Evolutionary conservation across 257 asterid species (phyloP).

Genomic region (Scutellaria barbata): DNA sequence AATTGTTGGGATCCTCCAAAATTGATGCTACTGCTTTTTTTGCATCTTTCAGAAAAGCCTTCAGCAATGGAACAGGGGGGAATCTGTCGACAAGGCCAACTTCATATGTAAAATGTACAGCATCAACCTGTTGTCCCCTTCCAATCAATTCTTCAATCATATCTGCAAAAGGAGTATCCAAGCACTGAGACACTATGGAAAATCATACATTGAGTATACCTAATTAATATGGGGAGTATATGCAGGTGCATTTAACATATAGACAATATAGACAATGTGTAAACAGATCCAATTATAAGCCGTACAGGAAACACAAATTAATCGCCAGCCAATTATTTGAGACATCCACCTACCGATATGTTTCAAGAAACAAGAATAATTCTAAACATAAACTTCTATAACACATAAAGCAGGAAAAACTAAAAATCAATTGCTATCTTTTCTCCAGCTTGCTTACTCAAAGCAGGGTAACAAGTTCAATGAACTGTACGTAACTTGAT

Average conservation of each 20-base stretch:
- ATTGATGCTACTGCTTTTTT: conserved; percentile 77
- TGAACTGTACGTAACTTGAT: background rate
- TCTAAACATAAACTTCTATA: background rate
- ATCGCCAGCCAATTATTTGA: background rate
- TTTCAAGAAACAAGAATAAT: conserved; percentile 1
- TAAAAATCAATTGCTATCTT: background rate
- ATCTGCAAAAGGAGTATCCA: conserved; percentile 55
- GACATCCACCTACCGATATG: background rate
- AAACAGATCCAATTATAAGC: too few species aligned
- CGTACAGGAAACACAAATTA: background rate
- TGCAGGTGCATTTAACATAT: background rate
- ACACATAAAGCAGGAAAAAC: background rate
- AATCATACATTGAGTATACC: conserved; percentile 4
- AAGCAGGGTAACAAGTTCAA: background rate
- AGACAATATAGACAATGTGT: background rate
- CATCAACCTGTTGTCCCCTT: conserved; percentile 99
- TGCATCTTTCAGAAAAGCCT: conserved; percentile 93
- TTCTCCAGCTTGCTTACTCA: background rate
- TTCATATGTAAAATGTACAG: conserved; percentile 96
- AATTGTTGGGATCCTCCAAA: conserved; percentile 78
- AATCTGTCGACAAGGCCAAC: conserved; percentile 79
- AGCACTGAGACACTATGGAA: conserved; percentile 46
- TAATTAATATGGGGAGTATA: background rate
- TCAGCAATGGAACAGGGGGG: conserved; percentile 96
- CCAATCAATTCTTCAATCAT: conserved; percentile 92